Conservation (phyloP, 768 basidiomycete species). For the Asterophora lycoperdoides region DNA sequence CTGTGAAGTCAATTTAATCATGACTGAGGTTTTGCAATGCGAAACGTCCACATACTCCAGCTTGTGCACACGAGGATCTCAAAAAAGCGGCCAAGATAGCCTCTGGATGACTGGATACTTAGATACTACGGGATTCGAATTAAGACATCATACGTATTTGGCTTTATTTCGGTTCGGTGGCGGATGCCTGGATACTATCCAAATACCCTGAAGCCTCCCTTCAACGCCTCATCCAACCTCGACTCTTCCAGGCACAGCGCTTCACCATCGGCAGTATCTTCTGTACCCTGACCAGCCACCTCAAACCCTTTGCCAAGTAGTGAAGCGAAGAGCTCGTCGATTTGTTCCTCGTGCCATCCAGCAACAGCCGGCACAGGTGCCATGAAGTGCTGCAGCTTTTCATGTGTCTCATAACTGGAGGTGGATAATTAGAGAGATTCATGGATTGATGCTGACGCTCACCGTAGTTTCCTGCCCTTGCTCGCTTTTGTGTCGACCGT, state of each 20-base stretch:
- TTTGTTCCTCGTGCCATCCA: constrained; percentile 93
- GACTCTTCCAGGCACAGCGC: constrained; percentile 24
- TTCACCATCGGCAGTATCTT: constrained; percentile 23
- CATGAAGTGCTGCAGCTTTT: constrained; percentile 97
- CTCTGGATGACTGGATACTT: constrained; percentile 4
- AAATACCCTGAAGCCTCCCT: constrained; percentile 55
- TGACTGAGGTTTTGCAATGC: too few species aligned
- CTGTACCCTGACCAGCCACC: constrained; percentile 23
- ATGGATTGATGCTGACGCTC: constrained; percentile 19
- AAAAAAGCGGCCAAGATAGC: too few species aligned
- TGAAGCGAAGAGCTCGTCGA: constrained; percentile 90
- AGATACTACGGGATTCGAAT: not conserved
- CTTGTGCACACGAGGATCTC: too few species aligned
- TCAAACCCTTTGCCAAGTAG: constrained; percentile 76
- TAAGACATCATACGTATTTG: constrained; percentile 30
- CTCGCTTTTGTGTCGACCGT: constrained; percentile 95
- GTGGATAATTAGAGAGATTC: not conserved
- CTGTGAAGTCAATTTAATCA: not conserved
- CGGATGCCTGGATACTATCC: constrained; percentile 41
- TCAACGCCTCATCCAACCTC: constrained; percentile 28
- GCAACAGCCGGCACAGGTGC: constrained; percentile 70
- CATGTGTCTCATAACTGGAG: constrained; percentile 83
- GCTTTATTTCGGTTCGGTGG: constrained; percentile 35
- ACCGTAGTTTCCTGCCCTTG: constrained; percentile 92
- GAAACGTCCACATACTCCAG: not conserved